A percentile compares a stretch with the other conserved stretches of the same genome.
These are phyloP conservation scores for Melampsora larici-populina DNA, from an alignment of 1,284 basidiomycete genomes.

Conservation along the genomic window DNA sequence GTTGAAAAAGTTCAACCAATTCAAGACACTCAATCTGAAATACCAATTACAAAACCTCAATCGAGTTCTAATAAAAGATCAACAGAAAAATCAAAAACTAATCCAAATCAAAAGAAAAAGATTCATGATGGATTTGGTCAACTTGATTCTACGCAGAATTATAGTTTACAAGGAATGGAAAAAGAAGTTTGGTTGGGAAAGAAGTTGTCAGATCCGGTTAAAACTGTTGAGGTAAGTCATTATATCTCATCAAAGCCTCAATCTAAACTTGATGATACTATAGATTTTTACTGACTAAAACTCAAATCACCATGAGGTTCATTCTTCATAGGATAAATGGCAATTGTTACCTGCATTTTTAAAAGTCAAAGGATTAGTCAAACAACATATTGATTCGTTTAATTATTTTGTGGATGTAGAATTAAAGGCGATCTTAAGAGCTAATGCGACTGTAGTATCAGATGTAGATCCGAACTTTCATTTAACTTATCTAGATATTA, in stretches of 20 bases:
- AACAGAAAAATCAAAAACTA: neutral
- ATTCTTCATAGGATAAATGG: conserved; percentile 82
- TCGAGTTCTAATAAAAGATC: neutral
- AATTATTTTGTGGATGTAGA: conserved; percentile 99
- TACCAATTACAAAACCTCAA: too few relatives aligned
- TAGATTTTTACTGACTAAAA: neutral
- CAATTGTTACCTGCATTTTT: conserved; percentile 88
- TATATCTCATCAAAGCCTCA: too few relatives aligned
- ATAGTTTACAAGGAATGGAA: conserved; percentile 49
- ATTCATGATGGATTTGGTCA: neutral
- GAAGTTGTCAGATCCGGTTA: conserved; percentile 57
- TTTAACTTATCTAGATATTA: conserved; percentile 94
- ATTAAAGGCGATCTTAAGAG: conserved; percentile 87
- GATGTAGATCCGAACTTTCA: conserved; percentile 97
- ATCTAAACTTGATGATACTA: too few relatives aligned
- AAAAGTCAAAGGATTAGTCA: conserved; percentile 95
- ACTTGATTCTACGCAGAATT: neutral
- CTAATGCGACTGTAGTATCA: conserved; percentile 87
- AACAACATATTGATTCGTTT: conserved; percentile 99
- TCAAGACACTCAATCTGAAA: neutral
- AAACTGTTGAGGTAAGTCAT: conserved; percentile 57
- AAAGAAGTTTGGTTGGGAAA: conserved; percentile 53
- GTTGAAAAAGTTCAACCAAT: neutral
- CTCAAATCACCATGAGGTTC: neutral
- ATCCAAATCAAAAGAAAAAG: neutral